These are phyloP conservation scores for Tricladium varicosporioides DNA, from an alignment of 2,329 filamentous ascomycete species.

Conservation along the genomic window DNA sequence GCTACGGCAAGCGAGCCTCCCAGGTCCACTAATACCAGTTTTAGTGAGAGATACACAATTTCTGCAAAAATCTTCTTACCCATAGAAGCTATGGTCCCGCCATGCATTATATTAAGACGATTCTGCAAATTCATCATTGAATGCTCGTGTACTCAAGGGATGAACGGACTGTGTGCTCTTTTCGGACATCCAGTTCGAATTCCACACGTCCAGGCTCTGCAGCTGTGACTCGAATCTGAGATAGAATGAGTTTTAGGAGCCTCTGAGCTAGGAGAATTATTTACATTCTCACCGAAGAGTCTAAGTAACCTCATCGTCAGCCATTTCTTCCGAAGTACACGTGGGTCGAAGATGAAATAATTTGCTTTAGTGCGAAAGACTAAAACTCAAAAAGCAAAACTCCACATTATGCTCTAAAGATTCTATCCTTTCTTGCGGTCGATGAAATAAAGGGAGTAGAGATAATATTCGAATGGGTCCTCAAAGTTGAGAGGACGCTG, in stretches of 20 bases:
- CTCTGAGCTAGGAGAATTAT: not conserved
- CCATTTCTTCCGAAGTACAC: not conserved
- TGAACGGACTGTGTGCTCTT: constrained; percentile 67
- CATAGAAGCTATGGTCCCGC: constrained; percentile 76
- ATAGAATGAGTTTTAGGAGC: not conserved
- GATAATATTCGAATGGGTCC: too few species aligned
- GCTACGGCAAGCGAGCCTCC: constrained; percentile 65
- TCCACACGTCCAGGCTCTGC: constrained; percentile 67
- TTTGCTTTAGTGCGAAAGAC: too few species aligned
- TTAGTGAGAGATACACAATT: not conserved
- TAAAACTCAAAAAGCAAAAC: too few species aligned
- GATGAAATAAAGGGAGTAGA: too few species aligned
- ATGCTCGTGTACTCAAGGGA: not conserved
- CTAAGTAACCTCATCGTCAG: constrained; percentile 19
- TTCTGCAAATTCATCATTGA: constrained; percentile 50
- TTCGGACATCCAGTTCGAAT: constrained; percentile 73
- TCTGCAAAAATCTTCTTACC: constrained; percentile 15
- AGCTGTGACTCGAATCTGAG: constrained; percentile 63
- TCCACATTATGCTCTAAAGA: too few species aligned
- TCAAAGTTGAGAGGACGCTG: not conserved
- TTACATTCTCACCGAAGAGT: constrained; percentile 36
- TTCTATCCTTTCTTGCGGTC: too few species aligned
- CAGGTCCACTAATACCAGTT: constrained; percentile 49
- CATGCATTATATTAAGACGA: constrained; percentile 72
- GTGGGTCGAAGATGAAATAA: too few species aligned